Evolutionary conservation across 225 moss, liverwort and hornwort genomes (phyloP).

Genomic region (Straminergon stramineum): DNA sequence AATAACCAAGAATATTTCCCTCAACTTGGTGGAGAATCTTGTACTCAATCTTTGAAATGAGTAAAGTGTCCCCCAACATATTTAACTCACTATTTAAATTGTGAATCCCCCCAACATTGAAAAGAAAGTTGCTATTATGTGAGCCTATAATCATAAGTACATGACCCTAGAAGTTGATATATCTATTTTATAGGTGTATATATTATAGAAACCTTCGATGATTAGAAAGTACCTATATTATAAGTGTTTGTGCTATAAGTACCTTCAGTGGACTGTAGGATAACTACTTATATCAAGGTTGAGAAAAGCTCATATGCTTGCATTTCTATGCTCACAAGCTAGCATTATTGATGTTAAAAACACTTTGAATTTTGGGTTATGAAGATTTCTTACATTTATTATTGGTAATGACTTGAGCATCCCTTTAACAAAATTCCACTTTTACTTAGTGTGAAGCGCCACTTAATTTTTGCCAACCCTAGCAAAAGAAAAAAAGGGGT

Average conservation of each 20-base stretch:
- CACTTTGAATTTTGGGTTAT: too few relatives aligned
- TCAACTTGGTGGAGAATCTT: neutral
- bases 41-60: accelerated
- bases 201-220: too few relatives aligned
- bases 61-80: accelerated
- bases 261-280: too few relatives aligned
- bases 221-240: too few relatives aligned
- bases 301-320: too few relatives aligned
- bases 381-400: neutral
- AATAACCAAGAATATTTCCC: accelerated
- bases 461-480: neutral
- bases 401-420: neutral
- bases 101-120: accelerated
- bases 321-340: too few relatives aligned
- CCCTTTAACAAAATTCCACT: neutral
- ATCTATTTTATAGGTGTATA: too few relatives aligned
- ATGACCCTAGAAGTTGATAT: too few relatives aligned
- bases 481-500: too few relatives aligned
- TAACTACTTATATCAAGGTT: too few relatives aligned
- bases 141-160: too few relatives aligned
- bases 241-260: too few relatives aligned
- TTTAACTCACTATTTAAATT: accelerated
- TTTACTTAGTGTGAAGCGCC: neutral
- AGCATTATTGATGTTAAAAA: neutral
- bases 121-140: neutral